Evolutionary conservation across 257 asterid genomes (phyloP), one percentile per base, ranked within the genome.

Genomic region (Nicotiana paniculata): DNA sequence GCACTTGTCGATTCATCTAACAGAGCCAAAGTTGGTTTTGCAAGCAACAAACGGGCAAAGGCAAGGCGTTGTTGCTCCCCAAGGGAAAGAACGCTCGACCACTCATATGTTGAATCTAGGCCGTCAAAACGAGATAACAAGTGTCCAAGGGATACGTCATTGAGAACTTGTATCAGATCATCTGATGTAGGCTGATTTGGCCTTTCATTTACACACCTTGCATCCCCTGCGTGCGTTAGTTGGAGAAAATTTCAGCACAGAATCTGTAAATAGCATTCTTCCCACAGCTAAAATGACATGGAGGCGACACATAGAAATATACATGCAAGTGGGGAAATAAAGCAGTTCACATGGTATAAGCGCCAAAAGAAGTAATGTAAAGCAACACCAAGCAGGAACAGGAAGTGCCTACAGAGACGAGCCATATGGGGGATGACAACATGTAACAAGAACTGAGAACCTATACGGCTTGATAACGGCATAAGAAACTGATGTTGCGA

Each of bases 61-160:
- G 98, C 97, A 77, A 93, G 90, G 7, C 98, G 94, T 66, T 91
- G 97, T 86, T 93, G 98, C 92, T 93, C 98, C 12, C 98, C 98
- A 84, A 93, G 91, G 79, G 98, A 93, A 65, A 93, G 97, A 82
- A 92, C 94, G 76, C 91, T 93, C 48, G 98, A 89, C 98, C 98
- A 93, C 65, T 93, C 98, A 62, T 83, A 77, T 17, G 83, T 84
- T 28, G 90, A 87, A 88, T 93, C 98, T 82, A 93, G 86, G 84
- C 88, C 67, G 10, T 83, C 88, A 86, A 89, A 88, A 54, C 96
- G 94, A 53, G 92, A 84, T 82, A 92, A 77, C 59, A 91, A 77
- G 80, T 90, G 84, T 74, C 90, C 90, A 32, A 91, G 90, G 46
- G 93, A 89, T 78, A 93, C 98, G 77, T 89, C 95, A 83, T 91